Base-by-base conservation (phyloP, 805 yeast genomes). In the Isabelozyma heimii region DNA sequence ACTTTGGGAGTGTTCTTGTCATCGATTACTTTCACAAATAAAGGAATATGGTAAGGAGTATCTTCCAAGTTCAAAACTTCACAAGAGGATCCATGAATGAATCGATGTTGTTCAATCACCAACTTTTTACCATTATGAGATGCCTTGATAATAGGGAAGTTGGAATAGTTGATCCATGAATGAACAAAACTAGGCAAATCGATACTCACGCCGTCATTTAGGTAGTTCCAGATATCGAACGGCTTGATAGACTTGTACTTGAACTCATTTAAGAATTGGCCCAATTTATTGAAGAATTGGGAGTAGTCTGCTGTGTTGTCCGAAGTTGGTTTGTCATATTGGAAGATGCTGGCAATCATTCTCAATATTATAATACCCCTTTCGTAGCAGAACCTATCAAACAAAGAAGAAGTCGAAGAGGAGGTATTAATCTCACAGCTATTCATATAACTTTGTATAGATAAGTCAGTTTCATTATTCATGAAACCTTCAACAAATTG, bases 161-260 rank as follows among this genome's bases (percentile, higher is more conserved):
- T 91, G 0, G 84, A 74, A 12, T 75, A 63, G 57, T 80, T 74
- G 2, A 78, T 65, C 91, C 90, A 85, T 0, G 88, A 77, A 52
- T 80, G 76, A 52, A 78, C 67, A 46, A 84, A 80, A 0, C 76
- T 67, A 17, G 75, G 63, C n/a, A 83, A 56, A 56, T 82, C 84
- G 41, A 72, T 58, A 5, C 70, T 58, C 3, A 68, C 57, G 2
- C 52, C 48, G 42, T 70, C 52, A 57, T 67, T 62, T 44, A 76
- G 58, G 26, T 62, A 64, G 37, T 63, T 68, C 89, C 88, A 84
- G 16, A 84, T 59, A 43, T 82, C 84, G 20, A 66, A 55, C 1
- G 83, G 76, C 52, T 76, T 79, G 48, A 83, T 67, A 0, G 75
- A 42, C 26, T 72, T 69, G 50, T 48, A 71, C 51, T 72, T 58